Conservation (phyloP, 2,329 filamentous ascomycete genomes). For the Diaporthe sp. region DNA sequence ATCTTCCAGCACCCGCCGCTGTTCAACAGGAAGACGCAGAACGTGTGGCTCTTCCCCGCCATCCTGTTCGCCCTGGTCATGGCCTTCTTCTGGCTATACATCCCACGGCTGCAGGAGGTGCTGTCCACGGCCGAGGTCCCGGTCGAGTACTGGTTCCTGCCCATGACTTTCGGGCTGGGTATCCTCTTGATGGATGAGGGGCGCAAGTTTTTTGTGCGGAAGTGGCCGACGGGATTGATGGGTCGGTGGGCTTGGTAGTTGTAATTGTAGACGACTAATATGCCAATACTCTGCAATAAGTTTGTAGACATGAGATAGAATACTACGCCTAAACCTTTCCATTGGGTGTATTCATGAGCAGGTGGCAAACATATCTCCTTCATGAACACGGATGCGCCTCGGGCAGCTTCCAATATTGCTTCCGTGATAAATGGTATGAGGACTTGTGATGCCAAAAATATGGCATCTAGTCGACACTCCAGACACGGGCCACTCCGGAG, state of each 20-base stretch:
- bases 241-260: conserved; percentile 74
- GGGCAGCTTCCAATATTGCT: no score
- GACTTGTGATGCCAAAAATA: no score
- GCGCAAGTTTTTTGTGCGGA: conserved; percentile 74
- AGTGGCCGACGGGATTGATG: conserved; percentile 68
- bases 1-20: conserved; percentile 81
- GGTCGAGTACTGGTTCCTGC: conserved; percentile 82
- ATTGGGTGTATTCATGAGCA: no score
- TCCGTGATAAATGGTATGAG: no score
- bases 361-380: no score
- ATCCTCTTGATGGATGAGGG: conserved; percentile 76
- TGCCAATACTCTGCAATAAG: no score
- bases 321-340: no score
- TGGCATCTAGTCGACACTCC: no score
- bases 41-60: conserved; percentile 77
- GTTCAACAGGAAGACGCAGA: conserved; percentile 75
- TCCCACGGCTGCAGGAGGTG: conserved; percentile 72
- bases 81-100: conserved; percentile 79
- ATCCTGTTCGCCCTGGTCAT: conserved; percentile 78
- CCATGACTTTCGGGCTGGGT: conserved; percentile 77
- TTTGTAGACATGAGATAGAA: background rate
- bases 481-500: no score
- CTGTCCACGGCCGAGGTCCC: conserved; percentile 75
- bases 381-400: no score
- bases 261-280: background rate